Evolutionary conservation across 73 alveolate species (phyloP).

Genomic region (Paramecium pentaurelia): DNA sequence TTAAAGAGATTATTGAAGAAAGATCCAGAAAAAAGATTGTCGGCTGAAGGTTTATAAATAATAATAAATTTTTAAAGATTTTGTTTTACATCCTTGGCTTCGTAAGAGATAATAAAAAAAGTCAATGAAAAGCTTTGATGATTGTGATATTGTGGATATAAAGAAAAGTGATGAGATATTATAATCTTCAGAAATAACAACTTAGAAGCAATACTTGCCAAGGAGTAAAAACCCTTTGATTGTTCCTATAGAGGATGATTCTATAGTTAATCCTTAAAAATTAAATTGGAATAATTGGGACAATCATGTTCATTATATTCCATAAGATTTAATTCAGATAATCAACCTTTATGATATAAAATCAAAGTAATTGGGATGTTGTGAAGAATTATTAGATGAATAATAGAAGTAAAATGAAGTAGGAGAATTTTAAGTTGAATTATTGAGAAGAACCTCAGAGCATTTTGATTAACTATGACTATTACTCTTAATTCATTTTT

Average conservation of each 20-base stretch:
- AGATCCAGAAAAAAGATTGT: slow-evolving; percentile 34
- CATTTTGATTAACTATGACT: slow-evolving; percentile 1
- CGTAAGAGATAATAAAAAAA: neutral
- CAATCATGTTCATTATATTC: neutral
- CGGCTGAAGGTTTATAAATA: neutral
- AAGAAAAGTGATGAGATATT: neutral
- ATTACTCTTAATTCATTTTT: slow-evolving; percentile 7
- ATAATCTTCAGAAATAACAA: neutral
- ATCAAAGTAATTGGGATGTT: neutral
- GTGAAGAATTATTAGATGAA: neutral
- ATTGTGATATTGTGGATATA: neutral
- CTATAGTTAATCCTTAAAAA: neutral
- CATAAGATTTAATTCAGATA: neutral
- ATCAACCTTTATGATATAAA: neutral
- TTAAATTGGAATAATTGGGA: neutral
- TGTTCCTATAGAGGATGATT: neutral
- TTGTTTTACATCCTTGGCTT: neutral
- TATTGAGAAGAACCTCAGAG: neutral
- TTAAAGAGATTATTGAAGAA: neutral
- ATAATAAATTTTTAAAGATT: neutral
- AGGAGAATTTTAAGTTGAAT: neutral
- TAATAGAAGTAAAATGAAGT: neutral
- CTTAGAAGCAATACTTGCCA: neutral
- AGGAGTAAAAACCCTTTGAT: neutral
- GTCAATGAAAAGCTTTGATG: neutral